Base-by-base conservation (phyloP, 257 asterid genomes). In the Plantago elongata region DNA sequence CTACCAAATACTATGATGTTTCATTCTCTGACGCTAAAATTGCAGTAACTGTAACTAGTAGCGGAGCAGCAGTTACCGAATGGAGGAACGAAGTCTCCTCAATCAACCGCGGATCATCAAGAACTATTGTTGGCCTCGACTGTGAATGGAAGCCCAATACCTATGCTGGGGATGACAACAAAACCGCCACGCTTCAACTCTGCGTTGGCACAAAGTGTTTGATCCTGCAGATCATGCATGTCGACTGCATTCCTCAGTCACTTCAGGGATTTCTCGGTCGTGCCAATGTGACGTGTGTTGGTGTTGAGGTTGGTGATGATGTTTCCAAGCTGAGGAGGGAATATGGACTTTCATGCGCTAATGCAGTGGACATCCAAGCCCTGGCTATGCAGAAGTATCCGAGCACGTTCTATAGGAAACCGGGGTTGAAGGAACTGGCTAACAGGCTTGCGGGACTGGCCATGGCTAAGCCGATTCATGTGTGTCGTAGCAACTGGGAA, bases 401-500 rank as follows among this genome's bases (percentile, higher is more conserved):
- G 2, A 5, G 8, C 9, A 9, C 2, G 5, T 62, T 61, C 9
- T 49, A 42, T 6, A 38, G 54, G 9, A 74, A 69, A 27, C 69
- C 72, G 43, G 75, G 66, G 1, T 57, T 69, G 69, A 69, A 74
- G 13, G 15, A 40, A 48, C 63, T 74, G 27, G 73, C 75, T 3
- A 9, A 16, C 3, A 44, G 15, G 5, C 59, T 74, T 2, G 66
- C 54, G 13, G 79, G 69, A 47, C 45, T 65, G n/a, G 3, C 5
- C 0, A 65, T 65, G 79, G 69, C n/a, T 42, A 74, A 74, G 67
- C 75, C 72, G 17, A 2, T n/a, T 12, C 57, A 65, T 15, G 72
- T 69, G 9, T 54, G 69, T 14, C 38, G 56, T 45, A 74, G 79
- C 37, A 38, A 74, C 1, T 69, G 79, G 79, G 64, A 69, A 37